phyloP scores from a whole-genome alignment of 2,329 filamentous ascomycete species.

The Apiospora koreana region DNA sequence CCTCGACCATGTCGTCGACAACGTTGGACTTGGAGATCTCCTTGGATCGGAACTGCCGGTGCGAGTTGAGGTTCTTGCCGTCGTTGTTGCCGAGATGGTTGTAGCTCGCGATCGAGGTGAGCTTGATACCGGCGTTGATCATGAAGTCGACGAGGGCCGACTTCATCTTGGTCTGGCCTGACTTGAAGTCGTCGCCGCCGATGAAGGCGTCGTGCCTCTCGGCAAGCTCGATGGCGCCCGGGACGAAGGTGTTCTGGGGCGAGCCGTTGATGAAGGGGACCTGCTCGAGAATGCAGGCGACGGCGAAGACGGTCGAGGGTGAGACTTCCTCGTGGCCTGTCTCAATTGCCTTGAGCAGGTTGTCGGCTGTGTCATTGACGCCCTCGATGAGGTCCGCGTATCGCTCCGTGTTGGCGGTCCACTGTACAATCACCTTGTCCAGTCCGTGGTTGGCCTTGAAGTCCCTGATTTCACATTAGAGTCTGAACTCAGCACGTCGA shows the following conservation, averaged over 20 bases:
- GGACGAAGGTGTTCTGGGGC: slow-evolving; percentile 98
- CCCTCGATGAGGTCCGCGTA: slow-evolving; percentile 86
- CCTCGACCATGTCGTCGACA: slow-evolving; percentile 98
- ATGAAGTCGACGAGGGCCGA: slow-evolving; percentile 97
- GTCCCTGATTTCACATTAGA: slow-evolving; percentile 50
- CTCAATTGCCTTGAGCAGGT: slow-evolving; percentile 86
- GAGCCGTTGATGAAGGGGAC: slow-evolving; percentile 98
- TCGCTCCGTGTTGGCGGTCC: slow-evolving; percentile 98
- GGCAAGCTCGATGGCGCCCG: slow-evolving; percentile 85
- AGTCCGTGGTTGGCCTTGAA: slow-evolving; percentile 86
- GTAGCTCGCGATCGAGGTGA: slow-evolving; percentile 98
- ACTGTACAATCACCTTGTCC: slow-evolving; percentile 95
- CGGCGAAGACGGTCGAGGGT: slow-evolving; percentile 93
- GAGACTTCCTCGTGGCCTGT: slow-evolving; percentile 86
- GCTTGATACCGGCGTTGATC: slow-evolving; percentile 97
- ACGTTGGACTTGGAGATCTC: slow-evolving; percentile 99
- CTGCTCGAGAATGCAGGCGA: slow-evolving; percentile 88
- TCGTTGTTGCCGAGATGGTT: slow-evolving; percentile 99
- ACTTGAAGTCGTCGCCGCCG: slow-evolving; percentile 99
- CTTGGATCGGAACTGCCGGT: slow-evolving; percentile 98
- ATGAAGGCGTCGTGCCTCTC: slow-evolving; percentile 88
- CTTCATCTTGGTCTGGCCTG: slow-evolving; percentile 99
- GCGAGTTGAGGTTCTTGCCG: slow-evolving; percentile 96
- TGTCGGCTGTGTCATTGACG: slow-evolving; percentile 95
- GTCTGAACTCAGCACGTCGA: background rate